Evolutionary conservation across 139 green algal species (phyloP).

Genomic region (Yamagishiella unicocca): DNA sequence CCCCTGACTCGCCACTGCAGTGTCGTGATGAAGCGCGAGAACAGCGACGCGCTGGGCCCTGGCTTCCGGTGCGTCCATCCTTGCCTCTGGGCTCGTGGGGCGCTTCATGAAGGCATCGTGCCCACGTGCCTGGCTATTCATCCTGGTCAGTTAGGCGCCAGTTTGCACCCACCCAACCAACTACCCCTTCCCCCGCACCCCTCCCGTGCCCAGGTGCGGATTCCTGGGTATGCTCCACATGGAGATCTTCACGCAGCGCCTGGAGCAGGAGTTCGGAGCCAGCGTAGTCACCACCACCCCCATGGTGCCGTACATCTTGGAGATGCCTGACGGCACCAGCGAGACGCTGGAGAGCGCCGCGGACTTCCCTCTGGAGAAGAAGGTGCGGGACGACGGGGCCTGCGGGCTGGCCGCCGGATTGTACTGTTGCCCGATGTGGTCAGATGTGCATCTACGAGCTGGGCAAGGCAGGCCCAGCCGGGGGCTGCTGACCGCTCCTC

Average conservation of each 20-base stretch:
- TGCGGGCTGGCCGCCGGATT: no score
- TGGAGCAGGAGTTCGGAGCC: slow-evolving; percentile 88
- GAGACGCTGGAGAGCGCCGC: slow-evolving; percentile 76
- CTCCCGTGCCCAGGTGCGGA: slow-evolving; percentile 59
- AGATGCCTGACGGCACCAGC: slow-evolving; percentile 50
- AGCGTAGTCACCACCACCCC: slow-evolving; percentile 87
- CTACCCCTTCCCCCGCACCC: not conserved
- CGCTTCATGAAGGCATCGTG: no score
- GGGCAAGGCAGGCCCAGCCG: no score
- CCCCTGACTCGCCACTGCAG: no score
- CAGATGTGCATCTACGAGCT: no score
- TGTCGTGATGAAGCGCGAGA: slow-evolving; percentile 80
- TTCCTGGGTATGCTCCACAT: slow-evolving; percentile 96
- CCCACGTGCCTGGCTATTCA: no score
- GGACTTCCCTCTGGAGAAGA: slow-evolving; percentile 73
- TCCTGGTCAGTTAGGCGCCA: no score
- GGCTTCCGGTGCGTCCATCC: slow-evolving; percentile 81
- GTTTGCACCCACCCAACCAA: not conserved
- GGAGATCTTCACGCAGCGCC: slow-evolving; percentile 93
- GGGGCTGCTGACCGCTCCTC: no score
- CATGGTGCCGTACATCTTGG: slow-evolving; percentile 90
- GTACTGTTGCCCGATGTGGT: no score
- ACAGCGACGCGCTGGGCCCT: slow-evolving; percentile 86
- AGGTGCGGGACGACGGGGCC: slow-evolving; percentile 58
- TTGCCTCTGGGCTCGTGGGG: not conserved